Conservation (phyloP, 306 rosid species). For the Prunus mira region DNA sequence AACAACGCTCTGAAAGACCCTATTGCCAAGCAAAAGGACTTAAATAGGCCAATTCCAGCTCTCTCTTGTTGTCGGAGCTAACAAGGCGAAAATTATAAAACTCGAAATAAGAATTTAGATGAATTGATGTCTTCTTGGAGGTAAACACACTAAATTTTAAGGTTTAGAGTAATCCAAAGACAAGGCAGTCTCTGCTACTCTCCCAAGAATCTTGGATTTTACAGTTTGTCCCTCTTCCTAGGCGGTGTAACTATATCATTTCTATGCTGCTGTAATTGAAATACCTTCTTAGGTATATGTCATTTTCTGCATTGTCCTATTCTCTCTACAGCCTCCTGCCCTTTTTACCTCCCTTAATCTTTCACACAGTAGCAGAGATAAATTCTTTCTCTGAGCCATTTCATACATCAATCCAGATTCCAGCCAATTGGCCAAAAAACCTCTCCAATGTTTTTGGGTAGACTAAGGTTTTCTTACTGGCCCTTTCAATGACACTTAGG, state of each 20-base stretch:
- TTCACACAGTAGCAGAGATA: background rate
- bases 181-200: background rate
- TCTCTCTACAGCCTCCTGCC: background rate
- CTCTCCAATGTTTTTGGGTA: background rate
- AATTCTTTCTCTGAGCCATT: background rate
- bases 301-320: conserved; percentile 16
- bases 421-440: background rate
- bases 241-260: background rate
- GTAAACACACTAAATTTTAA: background rate
- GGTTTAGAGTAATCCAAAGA: background rate
- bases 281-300: background rate
- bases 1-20: conserved; percentile 37
- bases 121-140: conserved; percentile 13
- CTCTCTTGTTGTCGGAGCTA: background rate
- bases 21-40: background rate
- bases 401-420: background rate
- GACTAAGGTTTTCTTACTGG: background rate
- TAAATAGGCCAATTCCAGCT: conserved; percentile 15
- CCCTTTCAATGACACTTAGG: background rate
- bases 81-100: background rate
- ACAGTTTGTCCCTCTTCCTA: background rate
- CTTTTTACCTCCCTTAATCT: background rate
- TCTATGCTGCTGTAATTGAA: conserved; percentile 2
- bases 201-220: conserved; percentile 31
- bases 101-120: background rate